Base-by-base conservation (phyloP, 2,329 filamentous ascomycete genomes). In the Xylariaceae sp. region DNA sequence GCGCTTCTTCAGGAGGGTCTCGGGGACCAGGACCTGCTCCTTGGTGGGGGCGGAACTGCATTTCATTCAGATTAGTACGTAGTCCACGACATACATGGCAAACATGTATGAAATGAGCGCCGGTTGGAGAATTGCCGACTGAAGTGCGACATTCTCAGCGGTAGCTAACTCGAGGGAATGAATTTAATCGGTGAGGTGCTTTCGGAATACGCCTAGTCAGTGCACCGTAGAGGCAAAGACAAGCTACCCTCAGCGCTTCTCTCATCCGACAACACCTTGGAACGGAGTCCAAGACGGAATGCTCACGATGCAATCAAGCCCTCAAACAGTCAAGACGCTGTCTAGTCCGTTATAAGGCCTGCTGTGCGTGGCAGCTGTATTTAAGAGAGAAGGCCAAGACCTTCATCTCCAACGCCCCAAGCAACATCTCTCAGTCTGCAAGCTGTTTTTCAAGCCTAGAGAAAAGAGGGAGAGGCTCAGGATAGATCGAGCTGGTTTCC, bases 1-100 rank as follows among this genome's bases (percentile, higher is more conserved):
- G 85, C 95, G 91, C 92, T 99, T 99, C 91, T 99, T 99, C 80
- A 99, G 88, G 75, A 99, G 91, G 74, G 95, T 99, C 91, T 99
- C 95, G 72, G 95, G 95, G 77, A 98, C 92, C 79, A 98, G 86
- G 79, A 99, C 88, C 80, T 98, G 90, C 80, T 97, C 91, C 81
- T 93, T 82, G 79, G 92, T 96, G 71, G 95, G 92, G 76, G 96
- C 91, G 82, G 87, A 88, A 82, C 92, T 96, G 76, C 75, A 76
- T 67, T 71, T 61, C 63, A 57, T 78, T 87, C 78, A 91, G 88
- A 90, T 91, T 87, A 91, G 89, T 91, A 87, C 86, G 84, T 85
- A 82, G 82, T 86, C 85, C 87, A 82, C 69, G 59, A 53, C 81
- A 85, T 81, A 84, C 82, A 75, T 78, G 23, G 17, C 9, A 70